These are phyloP conservation scores for Monilinia laxa DNA, from an alignment of 2,329 filamentous ascomycete species.

Conservation along the genomic window DNA sequence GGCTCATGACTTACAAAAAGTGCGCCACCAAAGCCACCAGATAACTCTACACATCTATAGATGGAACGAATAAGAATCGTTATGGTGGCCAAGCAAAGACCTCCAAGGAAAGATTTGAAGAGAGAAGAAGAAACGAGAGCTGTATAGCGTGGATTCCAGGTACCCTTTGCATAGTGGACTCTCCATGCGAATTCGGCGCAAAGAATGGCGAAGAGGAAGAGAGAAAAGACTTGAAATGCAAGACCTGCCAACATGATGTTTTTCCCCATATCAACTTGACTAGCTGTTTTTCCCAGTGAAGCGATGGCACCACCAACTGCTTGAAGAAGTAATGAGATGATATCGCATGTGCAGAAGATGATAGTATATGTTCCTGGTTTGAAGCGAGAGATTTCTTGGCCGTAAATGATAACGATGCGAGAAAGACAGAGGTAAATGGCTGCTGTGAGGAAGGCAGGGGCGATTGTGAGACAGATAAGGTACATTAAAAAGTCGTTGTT, in stretches of 20 bases:
- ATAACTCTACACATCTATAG: constrained; percentile 59
- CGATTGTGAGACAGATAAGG: constrained; percentile 52
- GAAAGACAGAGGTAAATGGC: constrained; percentile 60
- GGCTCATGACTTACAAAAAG: constrained; percentile 50
- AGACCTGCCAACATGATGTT: constrained; percentile 46
- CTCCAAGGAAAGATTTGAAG: constrained; percentile 50
- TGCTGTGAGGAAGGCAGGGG: constrained; percentile 55
- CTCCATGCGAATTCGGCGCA: constrained; percentile 29
- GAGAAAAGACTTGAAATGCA: constrained; percentile 43
- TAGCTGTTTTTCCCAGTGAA: constrained; percentile 44
- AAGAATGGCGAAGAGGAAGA: constrained; percentile 37
- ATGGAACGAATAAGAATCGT: constrained; percentile 57
- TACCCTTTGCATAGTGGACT: constrained; percentile 23
- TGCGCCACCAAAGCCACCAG: constrained; percentile 52
- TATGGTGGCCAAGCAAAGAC: constrained; percentile 49
- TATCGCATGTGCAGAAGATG: constrained; percentile 49
- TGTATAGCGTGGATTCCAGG: constrained; percentile 30
- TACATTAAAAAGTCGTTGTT: constrained; percentile 55
- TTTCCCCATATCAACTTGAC: constrained; percentile 32
- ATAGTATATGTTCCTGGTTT: constrained; percentile 53
- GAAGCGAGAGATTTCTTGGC: constrained; percentile 48
- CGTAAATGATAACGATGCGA: constrained; percentile 46
- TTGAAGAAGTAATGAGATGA: constrained; percentile 59
- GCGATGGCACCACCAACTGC: constrained; percentile 58
- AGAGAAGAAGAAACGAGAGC: constrained; percentile 28